Conservation (phyloP, 176 grass and related monocot genomes). For the Juncus effusus region DNA sequence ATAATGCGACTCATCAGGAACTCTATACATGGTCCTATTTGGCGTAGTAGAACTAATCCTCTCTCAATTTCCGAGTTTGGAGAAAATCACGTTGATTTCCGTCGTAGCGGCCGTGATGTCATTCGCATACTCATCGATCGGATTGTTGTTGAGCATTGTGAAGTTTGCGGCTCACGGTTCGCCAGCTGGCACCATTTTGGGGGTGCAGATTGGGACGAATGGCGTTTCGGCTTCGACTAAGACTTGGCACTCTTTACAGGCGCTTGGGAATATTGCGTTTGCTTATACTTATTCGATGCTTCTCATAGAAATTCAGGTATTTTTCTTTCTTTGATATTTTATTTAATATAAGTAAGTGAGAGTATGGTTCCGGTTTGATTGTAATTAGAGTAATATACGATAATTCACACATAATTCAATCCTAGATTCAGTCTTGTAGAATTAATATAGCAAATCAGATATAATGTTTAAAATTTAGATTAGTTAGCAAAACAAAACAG, state of each 20-base stretch:
- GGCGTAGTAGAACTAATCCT: slow-evolving; percentile 63
- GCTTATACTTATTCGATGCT: slow-evolving; percentile 97
- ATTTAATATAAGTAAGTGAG: neutral
- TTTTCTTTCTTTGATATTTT: neutral
- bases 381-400: too few relatives aligned
- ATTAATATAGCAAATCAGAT: too few relatives aligned
- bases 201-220: slow-evolving; percentile 44
- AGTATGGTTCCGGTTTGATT: neutral
- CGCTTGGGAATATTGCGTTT: slow-evolving; percentile 89
- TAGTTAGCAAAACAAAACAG: too few relatives aligned
- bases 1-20: slow-evolving; percentile 62
- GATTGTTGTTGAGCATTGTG: slow-evolving; percentile 47
- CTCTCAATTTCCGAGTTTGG: slow-evolving; percentile 79
- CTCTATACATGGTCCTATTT: slow-evolving; percentile 78
- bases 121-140: slow-evolving; percentile 71
- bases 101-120: slow-evolving; percentile 81
- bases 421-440: neutral
- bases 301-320: slow-evolving; percentile 83
- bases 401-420: too few relatives aligned
- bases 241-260: slow-evolving; percentile 70
- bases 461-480: neutral
- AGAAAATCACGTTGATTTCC: slow-evolving; percentile 78
- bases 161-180: slow-evolving; percentile 60
- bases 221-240: slow-evolving; percentile 62
- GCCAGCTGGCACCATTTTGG: slow-evolving; percentile 52